Percentiles rank a stretch among this genome's conserved stretches.
Evolutionary conservation across 768 basidiomycete genomes (phyloP).

Genomic region (Calvatia gigantea): DNA sequence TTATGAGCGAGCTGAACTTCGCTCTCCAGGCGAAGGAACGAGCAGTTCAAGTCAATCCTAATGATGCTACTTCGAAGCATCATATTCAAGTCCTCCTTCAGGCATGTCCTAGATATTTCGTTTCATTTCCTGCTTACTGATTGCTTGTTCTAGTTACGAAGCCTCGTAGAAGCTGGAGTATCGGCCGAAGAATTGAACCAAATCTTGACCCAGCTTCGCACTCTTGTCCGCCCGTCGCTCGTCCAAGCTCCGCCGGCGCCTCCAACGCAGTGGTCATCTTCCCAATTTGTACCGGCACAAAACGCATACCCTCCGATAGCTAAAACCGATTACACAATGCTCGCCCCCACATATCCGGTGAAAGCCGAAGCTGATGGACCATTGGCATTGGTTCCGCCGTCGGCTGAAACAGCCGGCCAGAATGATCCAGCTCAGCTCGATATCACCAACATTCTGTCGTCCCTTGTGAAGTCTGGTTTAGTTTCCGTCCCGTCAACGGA

Average conservation of each 20-base stretch:
- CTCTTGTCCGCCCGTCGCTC: slow-evolving; percentile 48
- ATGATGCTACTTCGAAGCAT: slow-evolving; percentile 61
- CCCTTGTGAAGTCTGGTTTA: slow-evolving; percentile 77
- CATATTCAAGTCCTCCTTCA: slow-evolving; percentile 81
- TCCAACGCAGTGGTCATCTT: slow-evolving; percentile 10
- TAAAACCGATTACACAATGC: neutral
- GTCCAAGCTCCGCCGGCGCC: slow-evolving; percentile 23
- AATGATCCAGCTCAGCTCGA: slow-evolving; percentile 32
- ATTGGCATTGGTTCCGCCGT: slow-evolving; percentile 23
- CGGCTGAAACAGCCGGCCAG: slow-evolving; percentile 20
- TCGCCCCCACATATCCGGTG: neutral
- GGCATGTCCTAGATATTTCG: slow-evolving; percentile 39
- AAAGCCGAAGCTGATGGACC: slow-evolving; percentile 7
- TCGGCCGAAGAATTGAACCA: slow-evolving; percentile 77
- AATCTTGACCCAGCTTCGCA: slow-evolving; percentile 68
- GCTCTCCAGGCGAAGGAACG: slow-evolving; percentile 81
- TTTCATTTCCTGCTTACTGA: slow-evolving; percentile 9
- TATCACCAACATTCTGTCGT: slow-evolving; percentile 59
- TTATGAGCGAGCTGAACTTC: slow-evolving; percentile 79
- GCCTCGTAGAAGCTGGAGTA: slow-evolving; percentile 74
- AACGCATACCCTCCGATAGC: neutral
- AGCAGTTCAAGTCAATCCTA: slow-evolving; percentile 64
- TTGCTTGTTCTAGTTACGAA: slow-evolving; percentile 47
- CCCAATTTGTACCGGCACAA: neutral
- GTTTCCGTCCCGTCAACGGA: slow-evolving; percentile 37